Evolutionary conservation across 768 basidiomycete species (phyloP), one percentile per base, ranked within the genome.

Genomic region (Cystobasidiopsis lactophilus): DNA sequence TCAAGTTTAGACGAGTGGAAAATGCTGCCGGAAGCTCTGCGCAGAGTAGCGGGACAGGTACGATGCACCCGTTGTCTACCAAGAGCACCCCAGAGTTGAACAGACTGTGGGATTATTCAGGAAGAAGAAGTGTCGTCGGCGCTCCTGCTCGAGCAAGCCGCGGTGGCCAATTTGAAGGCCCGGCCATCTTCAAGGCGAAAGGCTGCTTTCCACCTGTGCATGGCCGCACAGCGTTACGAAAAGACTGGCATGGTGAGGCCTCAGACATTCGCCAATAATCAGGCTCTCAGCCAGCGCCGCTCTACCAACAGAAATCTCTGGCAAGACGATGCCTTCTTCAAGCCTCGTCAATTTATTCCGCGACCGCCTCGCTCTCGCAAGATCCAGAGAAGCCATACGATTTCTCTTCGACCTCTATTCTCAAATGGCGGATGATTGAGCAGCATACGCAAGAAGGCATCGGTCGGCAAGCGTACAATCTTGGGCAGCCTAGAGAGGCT

Each of bases 391-490:
- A 47, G 39, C 24, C 45, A 11, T 9, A 26, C 29, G 45, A 26
- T 9, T n/a, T 47, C 23, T 9, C 16, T 4, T 0, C 30, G 30
- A 16, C 7, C 33, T 7, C 16, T 7, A 35, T 16, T 16, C 9
- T 7, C 33, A 7, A 47, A 13, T 71, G 68, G 67, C 54, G 53
- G 4, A 59, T 63, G 0, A 63, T 66, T n/a, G 63, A 64, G 41
- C 59, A 64, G 30, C 59, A 66, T 50, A 59, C 70, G 5, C 66
- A 69, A 35, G 69, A 69, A 43, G 61, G 66, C 2, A 63, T 71
- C 3, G 91, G 85, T 31, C 73, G 89, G 38, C 68, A 96, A 56
- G 69, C 86, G 37, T 96, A 93, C 64, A 85, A 84, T 1, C 80
- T 82, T n/a, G 88, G 89, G 11, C 77, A 89, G 61, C 74, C 80